Evolutionary conservation across 164 flowering plant species (phyloP).

Genomic region (Vitis rotundifolia): DNA sequence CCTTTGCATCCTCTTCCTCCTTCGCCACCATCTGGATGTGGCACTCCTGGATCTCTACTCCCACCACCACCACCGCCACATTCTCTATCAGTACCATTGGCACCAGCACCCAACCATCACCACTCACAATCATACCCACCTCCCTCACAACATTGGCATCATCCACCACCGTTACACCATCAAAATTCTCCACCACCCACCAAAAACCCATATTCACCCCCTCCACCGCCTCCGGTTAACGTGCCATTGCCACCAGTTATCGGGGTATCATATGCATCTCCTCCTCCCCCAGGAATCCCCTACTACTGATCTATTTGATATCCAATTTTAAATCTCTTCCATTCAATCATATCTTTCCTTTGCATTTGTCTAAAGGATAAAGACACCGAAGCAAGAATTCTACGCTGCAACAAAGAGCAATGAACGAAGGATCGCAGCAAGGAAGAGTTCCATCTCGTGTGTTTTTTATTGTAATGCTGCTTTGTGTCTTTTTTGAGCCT

Average conservation of each 20-base stretch:
- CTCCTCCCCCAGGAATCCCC: slow-evolving; percentile 68
- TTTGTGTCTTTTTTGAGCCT: background rate
- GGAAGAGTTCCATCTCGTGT: background rate
- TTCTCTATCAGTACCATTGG: slow-evolving; percentile 2
- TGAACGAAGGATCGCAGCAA: background rate
- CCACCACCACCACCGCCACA: slow-evolving; percentile 20
- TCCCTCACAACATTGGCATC: slow-evolving; percentile 13
- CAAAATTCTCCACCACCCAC: slow-evolving; percentile 16
- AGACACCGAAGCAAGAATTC: background rate
- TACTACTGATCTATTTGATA: slow-evolving; percentile 33
- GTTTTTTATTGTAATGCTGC: background rate
- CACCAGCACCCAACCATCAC: background rate
- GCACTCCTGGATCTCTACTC: slow-evolving; percentile 8
- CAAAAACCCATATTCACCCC: background rate
- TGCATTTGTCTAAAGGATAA: background rate
- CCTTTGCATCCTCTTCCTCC: slow-evolving; percentile 21
- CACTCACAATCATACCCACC: slow-evolving; percentile 6
- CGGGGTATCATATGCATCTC: slow-evolving; percentile 69
- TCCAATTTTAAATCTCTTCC: background rate
- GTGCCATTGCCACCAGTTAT: slow-evolving; percentile 54
- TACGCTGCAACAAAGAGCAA: background rate
- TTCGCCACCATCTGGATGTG: slow-evolving; percentile 22
- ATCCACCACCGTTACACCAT: slow-evolving; percentile 10
- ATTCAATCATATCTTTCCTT: background rate
- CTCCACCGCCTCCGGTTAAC: slow-evolving; percentile 20